Conservation (phyloP, 2,329 filamentous ascomycete genomes). For the Helminthosporium solani region DNA sequence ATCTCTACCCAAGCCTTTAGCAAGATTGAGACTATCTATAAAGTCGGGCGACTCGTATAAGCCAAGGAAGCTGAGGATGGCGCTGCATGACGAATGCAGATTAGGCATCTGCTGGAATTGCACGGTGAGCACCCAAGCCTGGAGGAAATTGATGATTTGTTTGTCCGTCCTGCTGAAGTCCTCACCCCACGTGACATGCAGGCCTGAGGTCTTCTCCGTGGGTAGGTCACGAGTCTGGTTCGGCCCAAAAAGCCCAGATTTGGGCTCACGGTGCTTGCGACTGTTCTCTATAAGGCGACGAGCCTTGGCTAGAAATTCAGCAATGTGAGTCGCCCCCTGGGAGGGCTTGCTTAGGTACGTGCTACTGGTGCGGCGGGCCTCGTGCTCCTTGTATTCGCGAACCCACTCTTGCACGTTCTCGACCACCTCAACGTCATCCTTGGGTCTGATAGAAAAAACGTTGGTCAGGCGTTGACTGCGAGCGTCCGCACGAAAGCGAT, state of each 20-base stretch:
- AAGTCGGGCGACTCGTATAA: constrained; percentile 55
- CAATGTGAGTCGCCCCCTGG: constrained; percentile 31
- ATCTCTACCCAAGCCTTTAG: constrained; percentile 15
- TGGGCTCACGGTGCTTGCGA: constrained; percentile 40
- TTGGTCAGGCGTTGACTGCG: constrained; percentile 53
- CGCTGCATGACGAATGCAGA: constrained; percentile 62
- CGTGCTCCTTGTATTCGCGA: constrained; percentile 55
- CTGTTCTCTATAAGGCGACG: constrained; percentile 43
- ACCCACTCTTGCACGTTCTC: constrained; percentile 54
- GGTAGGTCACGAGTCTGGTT: constrained; percentile 35
- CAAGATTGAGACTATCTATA: neutral
- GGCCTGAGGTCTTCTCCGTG: constrained; percentile 13
- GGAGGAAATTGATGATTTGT: constrained; percentile 66
- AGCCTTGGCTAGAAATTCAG: constrained; percentile 46
- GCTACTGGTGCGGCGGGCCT: constrained; percentile 30
- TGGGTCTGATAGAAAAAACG: constrained; percentile 64
- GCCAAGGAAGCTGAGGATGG: constrained; percentile 62
- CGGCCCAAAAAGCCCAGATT: constrained; percentile 38
- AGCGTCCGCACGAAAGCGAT: constrained; percentile 60
- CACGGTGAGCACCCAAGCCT: constrained; percentile 56
- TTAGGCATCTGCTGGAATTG: constrained; percentile 45
- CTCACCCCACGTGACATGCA: constrained; percentile 21
- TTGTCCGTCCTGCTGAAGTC: constrained; percentile 54
- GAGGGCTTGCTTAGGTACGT: neutral
- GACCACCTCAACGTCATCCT: constrained; percentile 56